A percentile compares a stretch with the other conserved stretches of the same genome.
Conservation (phyloP, 1,284 basidiomycete species). For the Inonotus obliquus region DNA sequence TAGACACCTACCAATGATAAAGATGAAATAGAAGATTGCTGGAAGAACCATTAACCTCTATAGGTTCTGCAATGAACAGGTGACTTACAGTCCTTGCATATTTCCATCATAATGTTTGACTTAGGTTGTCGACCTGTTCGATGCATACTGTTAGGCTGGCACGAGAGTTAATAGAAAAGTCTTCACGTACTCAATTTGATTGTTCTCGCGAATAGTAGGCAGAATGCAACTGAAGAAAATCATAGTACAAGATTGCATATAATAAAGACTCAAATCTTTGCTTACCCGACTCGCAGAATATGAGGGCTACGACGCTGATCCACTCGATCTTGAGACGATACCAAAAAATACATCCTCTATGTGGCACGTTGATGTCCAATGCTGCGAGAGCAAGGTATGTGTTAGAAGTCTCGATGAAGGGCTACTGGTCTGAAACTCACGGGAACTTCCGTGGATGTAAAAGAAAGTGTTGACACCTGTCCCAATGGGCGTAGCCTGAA, state of each 20-base stretch:
- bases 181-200: not conserved
- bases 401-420: not conserved
- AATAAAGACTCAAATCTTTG: not conserved
- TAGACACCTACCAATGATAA: constrained; percentile 2
- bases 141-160: not conserved
- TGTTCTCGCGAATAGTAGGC: not conserved
- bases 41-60: not conserved
- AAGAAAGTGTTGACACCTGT: not conserved
- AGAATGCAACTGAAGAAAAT: constrained; percentile 1
- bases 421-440: not conserved
- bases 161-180: not conserved
- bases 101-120: not conserved
- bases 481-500: not conserved
- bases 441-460: not conserved
- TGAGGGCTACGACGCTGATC: constrained; percentile 9
- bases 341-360: constrained; percentile 4
- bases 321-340: constrained; percentile 9
- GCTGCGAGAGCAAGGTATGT: not conserved
- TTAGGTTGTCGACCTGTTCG: not conserved
- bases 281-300: constrained; percentile 7
- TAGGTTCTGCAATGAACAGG: not conserved
- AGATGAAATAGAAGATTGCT: constrained; percentile 5
- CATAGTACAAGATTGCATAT: not conserved
- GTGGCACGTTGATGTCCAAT: not conserved
- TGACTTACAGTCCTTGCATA: constrained; percentile 5